A percentile compares a stretch with the other conserved stretches of the same genome.
These are phyloP conservation scores for Sporisorium sorghi DNA, from an alignment of 1,284 basidiomycete species.

Conservation along the genomic window DNA sequence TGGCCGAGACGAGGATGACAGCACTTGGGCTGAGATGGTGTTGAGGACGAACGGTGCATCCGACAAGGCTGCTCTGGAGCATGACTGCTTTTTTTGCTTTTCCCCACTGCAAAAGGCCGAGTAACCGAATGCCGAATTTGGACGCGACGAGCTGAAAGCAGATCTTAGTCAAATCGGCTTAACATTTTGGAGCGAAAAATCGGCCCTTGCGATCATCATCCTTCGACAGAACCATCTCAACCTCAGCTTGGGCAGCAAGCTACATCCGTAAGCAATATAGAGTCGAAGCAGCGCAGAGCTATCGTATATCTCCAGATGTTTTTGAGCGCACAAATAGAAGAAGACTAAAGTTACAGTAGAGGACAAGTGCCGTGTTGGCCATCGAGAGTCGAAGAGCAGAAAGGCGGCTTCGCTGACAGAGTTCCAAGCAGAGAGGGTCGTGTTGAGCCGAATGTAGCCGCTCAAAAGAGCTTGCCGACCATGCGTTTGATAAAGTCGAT, in stretches of 20 bases:
- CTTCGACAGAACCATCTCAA: not conserved
- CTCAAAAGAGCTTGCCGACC: conserved; percentile 52
- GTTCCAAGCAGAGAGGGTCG: not conserved
- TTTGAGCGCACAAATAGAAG: not conserved
- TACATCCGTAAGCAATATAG: no score
- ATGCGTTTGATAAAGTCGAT: conserved; percentile 60
- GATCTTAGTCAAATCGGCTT: not conserved
- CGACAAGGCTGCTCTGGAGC: not conserved
- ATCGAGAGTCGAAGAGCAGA: not conserved
- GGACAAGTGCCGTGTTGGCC: not conserved
- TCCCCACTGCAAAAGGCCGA: conserved; percentile 14
- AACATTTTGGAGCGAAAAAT: not conserved
- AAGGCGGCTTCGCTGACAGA: not conserved
- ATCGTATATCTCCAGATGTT: not conserved
- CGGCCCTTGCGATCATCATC: no score
- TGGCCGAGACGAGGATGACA: not conserved
- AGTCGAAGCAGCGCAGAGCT: not conserved
- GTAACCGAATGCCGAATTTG: conserved; percentile 4
- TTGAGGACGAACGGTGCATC: not conserved
- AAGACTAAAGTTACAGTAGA: conserved; percentile 22
- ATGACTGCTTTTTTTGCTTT: not conserved
- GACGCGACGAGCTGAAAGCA: not conserved
- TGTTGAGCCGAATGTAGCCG: not conserved
- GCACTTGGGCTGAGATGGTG: conserved; percentile 1
- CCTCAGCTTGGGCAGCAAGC: not conserved